Evolutionary conservation across 163 green algal genomes (phyloP), one percentile per base, ranked within the genome.

Genomic region (Trebouxia gelatinosa): DNA sequence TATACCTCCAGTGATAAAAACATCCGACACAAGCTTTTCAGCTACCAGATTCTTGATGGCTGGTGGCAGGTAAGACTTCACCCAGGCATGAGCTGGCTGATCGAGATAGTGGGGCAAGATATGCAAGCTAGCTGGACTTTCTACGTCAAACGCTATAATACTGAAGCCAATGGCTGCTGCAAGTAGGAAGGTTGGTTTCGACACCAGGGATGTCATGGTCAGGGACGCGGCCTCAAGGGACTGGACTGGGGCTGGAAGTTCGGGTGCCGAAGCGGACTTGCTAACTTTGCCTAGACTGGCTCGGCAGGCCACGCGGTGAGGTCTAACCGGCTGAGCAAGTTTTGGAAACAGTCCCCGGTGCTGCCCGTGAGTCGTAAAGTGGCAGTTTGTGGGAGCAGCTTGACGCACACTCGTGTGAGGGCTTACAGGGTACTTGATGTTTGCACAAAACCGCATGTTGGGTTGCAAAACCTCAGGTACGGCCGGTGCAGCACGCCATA

Each of bases 21-120:
- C 34, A 26, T 87, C 80, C 6, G 79, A 85, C 17, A 86, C 38
- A 3, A 85, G 76, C 40, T 84, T 67, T 62, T 70, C 78, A 32
- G 74, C 74, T 28, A 78, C 51, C n/a, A 81, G n/a, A 0, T 26
- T 28, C 31, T 78, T 78, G 3, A 78, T 51, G 16, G 64, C 51
- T 6, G n/a, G 21, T 9, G 67, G 54, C 46, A 77, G 34, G 66
- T 77, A 43, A 37, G 26, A 46, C 38, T 31, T 68, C 2, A 84
- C 79, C 79, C 79, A 84, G 40, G 50, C 39, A 54, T 84, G 79
- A 7, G 65, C 79, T 28, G 74, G 57, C 17, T 62, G 26, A 26
- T 84, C 79, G 2, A 84, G 21, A 0, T 48, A 43, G 2, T 76
- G 54, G 38, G 67, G 61, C 39, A 84, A 38, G 9, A 84, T 40